Evolutionary conservation across 108 stramenopile species (phyloP).

Genomic region (Skeletonema menzelii): DNA sequence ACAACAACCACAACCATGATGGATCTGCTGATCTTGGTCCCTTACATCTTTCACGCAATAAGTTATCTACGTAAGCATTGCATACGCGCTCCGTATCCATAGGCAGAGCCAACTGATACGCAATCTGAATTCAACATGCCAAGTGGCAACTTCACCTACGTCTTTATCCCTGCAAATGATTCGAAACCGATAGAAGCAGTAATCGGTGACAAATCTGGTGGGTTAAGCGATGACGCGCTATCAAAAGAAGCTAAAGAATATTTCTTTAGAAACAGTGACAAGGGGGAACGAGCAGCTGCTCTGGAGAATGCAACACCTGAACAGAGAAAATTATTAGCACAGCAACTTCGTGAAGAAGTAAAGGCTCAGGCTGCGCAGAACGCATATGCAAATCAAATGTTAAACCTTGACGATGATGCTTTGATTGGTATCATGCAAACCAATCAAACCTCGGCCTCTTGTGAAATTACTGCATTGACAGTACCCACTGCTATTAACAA

Average conservation of each 20-base stretch:
- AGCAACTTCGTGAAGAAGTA: constrained; percentile 53
- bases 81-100: too few relatives aligned
- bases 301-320: constrained; percentile 50
- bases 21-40: too few relatives aligned
- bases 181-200: constrained; percentile 42
- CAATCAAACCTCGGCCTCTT: constrained; percentile 46
- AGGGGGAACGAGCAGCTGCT: constrained; percentile 33
- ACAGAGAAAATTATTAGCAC: constrained; percentile 54
- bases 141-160: constrained; percentile 48
- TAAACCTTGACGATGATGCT: constrained; percentile 54
- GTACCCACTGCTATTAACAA: constrained; percentile 57
- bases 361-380: constrained; percentile 7
- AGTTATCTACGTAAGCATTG: too few relatives aligned
- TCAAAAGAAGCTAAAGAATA: constrained; percentile 66
- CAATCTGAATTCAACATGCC: neutral
- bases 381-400: constrained; percentile 40
- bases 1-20: too few relatives aligned
- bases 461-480: constrained; percentile 75
- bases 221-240: constrained; percentile 60
- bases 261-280: constrained; percentile 54
- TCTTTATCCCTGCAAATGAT: constrained; percentile 64
- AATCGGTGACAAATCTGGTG: constrained; percentile 57
- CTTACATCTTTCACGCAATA: too few relatives aligned
- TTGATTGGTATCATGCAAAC: constrained; percentile 48
- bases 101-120: too few relatives aligned